Evolutionary conservation across 495 filamentous ascomycete genomes (phyloP).

Genomic region (Xylaria longipes): DNA sequence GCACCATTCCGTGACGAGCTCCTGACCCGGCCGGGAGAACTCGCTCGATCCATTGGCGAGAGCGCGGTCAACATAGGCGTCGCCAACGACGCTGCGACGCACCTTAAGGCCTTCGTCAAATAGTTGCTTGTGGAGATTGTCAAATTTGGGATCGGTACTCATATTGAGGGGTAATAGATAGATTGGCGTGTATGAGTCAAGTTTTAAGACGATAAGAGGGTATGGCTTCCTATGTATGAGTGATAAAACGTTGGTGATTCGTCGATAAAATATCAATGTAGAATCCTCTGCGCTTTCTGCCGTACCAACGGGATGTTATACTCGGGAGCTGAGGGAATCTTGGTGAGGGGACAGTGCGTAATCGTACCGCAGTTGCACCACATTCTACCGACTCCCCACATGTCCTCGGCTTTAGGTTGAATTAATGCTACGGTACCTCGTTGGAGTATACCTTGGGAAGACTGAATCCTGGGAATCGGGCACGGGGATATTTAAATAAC

Average conservation of each 20-base stretch:
- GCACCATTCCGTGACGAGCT: conserved; percentile 60
- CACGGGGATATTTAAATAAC: background rate
- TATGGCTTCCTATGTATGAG: background rate
- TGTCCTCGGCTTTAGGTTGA: background rate
- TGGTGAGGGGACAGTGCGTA: conserved; percentile 6
- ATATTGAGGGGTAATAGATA: conserved; percentile 16
- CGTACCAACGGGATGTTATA: background rate
- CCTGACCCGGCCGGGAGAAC: conserved; percentile 60
- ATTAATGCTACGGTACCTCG: conserved; percentile 38
- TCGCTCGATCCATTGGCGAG: conserved; percentile 50
- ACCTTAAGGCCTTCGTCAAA: conserved; percentile 62
- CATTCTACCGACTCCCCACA: conserved; percentile 10
- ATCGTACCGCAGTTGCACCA: conserved; percentile 7
- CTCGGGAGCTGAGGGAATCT: background rate
- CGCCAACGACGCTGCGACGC: conserved; percentile 58
- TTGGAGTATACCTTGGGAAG: background rate
- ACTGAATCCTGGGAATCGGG: no score
- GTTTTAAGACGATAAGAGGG: no score
- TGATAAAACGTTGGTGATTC: background rate
- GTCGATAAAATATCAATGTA: background rate
- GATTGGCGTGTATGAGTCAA: background rate
- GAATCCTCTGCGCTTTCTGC: background rate
- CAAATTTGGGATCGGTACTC: conserved; percentile 43
- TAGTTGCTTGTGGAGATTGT: conserved; percentile 53
- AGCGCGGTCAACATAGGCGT: conserved; percentile 56